Conservation (phyloP, 495 filamentous ascomycete genomes). For the Elaphomyces granulatus region DNA sequence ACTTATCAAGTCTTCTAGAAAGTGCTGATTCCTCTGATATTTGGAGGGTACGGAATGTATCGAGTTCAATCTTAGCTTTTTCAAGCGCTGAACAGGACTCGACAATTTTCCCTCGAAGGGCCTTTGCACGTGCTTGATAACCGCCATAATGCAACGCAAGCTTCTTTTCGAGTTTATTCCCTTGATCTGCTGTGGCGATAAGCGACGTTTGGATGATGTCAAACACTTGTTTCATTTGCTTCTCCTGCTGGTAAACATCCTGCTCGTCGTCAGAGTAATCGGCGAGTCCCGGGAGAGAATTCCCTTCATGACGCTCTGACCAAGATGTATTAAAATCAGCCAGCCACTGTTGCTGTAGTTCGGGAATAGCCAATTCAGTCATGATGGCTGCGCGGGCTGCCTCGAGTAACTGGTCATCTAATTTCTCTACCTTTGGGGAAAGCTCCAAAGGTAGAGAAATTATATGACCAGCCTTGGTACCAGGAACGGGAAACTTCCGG, state of each 20-base stretch:
- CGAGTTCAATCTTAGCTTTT: constrained; percentile 54
- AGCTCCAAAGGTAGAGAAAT: too few relatives aligned
- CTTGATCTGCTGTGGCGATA: constrained; percentile 55
- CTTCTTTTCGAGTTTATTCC: constrained; percentile 86
- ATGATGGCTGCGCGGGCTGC: constrained; percentile 65
- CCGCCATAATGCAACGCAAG: constrained; percentile 76
- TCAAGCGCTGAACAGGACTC: constrained; percentile 67
- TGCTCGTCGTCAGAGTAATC: constrained; percentile 57
- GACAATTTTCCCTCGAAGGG: constrained; percentile 61
- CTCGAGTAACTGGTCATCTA: constrained; percentile 58
- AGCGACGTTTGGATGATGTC: constrained; percentile 54
- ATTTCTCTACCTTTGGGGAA: constrained; percentile 41
- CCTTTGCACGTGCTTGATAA: constrained; percentile 76
- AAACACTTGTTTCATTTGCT: constrained; percentile 35
- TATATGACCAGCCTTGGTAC: constrained; percentile 45
- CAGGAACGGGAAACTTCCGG: constrained; percentile 52
- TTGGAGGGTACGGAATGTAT: constrained; percentile 61
- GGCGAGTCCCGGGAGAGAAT: constrained; percentile 56
- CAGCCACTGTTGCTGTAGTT: constrained; percentile 36
- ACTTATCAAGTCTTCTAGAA: constrained; percentile 50
- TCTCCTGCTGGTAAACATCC: constrained; percentile 23
- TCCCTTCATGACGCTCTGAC: constrained; percentile 46
- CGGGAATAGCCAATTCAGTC: constrained; percentile 43
- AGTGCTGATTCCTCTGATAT: constrained; percentile 67
- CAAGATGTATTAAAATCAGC: constrained; percentile 49